Evolutionary conservation across 805 yeast genomes (phyloP), one percentile per base, ranked within the genome.

Genomic region (Yarrowia deformans): DNA sequence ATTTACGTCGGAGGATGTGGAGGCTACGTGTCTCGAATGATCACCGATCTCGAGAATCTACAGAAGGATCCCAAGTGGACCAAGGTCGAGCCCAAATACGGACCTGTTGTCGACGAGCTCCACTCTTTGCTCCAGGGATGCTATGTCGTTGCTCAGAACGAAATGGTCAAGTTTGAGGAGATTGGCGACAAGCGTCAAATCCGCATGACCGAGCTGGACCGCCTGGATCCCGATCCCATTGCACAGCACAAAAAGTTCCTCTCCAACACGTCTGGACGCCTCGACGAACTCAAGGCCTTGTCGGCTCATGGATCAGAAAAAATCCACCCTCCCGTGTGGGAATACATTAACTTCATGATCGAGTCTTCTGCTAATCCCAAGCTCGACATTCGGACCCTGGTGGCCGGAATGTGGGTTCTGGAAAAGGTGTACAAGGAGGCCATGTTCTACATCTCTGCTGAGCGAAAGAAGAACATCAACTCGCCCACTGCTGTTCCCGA

Each of bases 401-500:
- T 63, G 29, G 48, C 56, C 12, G 68, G 68, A 8, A 63, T 63
- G 68, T 63, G 68, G 68, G 68, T 49, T 8, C 37, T 63, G 34
- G 68, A 63, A 10, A 63, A 63, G 48, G 68, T 63, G 18, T 63
- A 63, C 56, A 48, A 49, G 48, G 68, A 63, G n/a, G 68, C 68
- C 37, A 63, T 63, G 68, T 63, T 63, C 48, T 63, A 48, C 48
- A 49, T 49, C 23, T 32, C 48, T 12, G n/a, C 37, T 29, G 56
- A 49, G 37, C 68, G 68, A 23, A 39, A 48, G 68, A 46, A 37
- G 23, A 48, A 63, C 56, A 49, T 63, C 48, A 29, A 48, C 56
- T 48, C 56, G 13, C 50, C 66, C 32, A 32, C 18, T 1, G 66
- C 66, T 3, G 66, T 60, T 6, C 52, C 66, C 8, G 56, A 63